Evolutionary conservation across 202 grass and related monocot genomes (phyloP).

Genomic region (Carex arenaria): DNA sequence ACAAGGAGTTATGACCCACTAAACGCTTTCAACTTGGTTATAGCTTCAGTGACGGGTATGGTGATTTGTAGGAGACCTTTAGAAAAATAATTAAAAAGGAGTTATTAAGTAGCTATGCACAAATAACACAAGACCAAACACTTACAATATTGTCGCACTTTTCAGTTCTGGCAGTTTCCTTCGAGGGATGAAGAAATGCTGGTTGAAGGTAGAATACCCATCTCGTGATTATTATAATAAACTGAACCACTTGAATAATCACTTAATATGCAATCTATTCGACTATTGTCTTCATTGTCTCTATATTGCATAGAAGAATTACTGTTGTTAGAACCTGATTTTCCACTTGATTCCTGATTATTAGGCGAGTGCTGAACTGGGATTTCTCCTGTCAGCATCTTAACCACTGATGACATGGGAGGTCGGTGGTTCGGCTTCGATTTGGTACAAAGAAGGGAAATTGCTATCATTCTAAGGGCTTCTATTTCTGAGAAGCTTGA

Average conservation of each 20-base stretch:
- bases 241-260: conserved; percentile 38
- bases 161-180: conserved; percentile 16
- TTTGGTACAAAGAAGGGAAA: conserved; percentile 68
- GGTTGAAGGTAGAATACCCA: conserved; percentile 39
- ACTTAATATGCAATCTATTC: conserved; percentile 22
- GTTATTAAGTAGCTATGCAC: neutral
- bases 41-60: neutral
- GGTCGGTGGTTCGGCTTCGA: conserved; percentile 52
- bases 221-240: conserved; percentile 28
- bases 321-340: conserved; percentile 19
- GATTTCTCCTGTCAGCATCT: conserved; percentile 58
- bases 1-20: too few relatives aligned
- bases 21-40: neutral
- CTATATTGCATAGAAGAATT: conserved; percentile 19
- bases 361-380: conserved; percentile 34
- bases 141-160: neutral
- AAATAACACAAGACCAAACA: neutral
- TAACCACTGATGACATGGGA: conserved; percentile 64
- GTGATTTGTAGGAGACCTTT: neutral
- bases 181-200: conserved; percentile 27
- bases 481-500: conserved; percentile 51
- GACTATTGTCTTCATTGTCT: conserved; percentile 25
- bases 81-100: neutral
- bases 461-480: conserved; percentile 48
- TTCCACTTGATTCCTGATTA: conserved; percentile 27